Evolutionary conservation across 495 filamentous ascomycete genomes (phyloP), one percentile per base, ranked within the genome.

Genomic region (Pseudoneurospora amorphoporcata): DNA sequence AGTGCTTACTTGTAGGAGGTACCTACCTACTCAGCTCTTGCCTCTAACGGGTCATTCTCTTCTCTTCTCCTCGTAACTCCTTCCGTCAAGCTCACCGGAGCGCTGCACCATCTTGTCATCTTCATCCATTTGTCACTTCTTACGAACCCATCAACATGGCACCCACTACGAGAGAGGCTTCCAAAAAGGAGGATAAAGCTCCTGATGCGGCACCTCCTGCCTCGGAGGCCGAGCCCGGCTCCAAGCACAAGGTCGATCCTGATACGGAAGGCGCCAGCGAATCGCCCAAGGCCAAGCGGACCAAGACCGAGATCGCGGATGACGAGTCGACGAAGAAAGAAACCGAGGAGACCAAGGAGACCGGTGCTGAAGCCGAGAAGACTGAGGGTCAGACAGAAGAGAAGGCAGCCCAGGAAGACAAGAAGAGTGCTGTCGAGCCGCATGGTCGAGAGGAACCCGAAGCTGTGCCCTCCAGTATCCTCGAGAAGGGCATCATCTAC

Each of bases 401-500:
- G 39, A 29, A n/a, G 14, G 39, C 19, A 23, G 47, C 6, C 61
- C 29, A 40, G 39, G n/a, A 58, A 72, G n/a, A 42, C 43, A 37
- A 39, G 58, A 72, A 32, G 38, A 74, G 53, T 8, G 77, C 79
- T 7, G 77, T 77, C 2, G 72, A 81, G 39, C 71, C 76, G 2
- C 61, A 74, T 17, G 74, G 72, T 68, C 72, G 73, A 12, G 53
- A 75, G 4, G 65, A 43, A 14, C 39, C 37, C 2, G 72, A 79
- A 32, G 10, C 72, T 8, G 83, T 90, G 7, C 88, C 94, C 0
- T 90, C 91, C n/a, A 92, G 83, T 70, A 89, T 95, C 38, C 84
- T 97, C 12, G 95, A 98, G 77, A 97, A 97, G 75, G 95, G 94
- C 3, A 87, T 97, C 74, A 92, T 98, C 74, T 97, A 97, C 84